These are phyloP conservation scores for Oryza rufipogon DNA, from an alignment of 176 grass and related monocot genomes.

Conservation along the genomic window DNA sequence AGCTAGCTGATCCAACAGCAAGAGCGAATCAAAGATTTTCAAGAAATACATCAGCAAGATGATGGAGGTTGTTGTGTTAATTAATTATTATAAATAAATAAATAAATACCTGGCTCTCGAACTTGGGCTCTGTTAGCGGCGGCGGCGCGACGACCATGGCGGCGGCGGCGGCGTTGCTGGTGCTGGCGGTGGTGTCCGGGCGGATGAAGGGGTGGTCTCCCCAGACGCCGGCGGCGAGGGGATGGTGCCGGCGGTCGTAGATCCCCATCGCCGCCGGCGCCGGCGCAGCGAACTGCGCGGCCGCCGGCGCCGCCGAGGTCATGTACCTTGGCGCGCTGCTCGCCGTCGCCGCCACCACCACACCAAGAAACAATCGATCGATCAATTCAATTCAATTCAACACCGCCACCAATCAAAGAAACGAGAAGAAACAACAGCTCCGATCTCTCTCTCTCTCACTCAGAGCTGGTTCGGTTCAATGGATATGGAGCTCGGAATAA, in stretches of 20 bases:
- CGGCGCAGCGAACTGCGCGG: background rate
- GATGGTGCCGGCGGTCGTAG: slow-evolving; percentile 29
- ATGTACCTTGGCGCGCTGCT: slow-evolving; percentile 20
- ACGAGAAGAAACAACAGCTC: background rate
- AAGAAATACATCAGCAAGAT: no score
- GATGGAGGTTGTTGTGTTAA: background rate
- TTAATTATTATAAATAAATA: no score
- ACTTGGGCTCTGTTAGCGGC: background rate
- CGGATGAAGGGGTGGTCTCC: slow-evolving; percentile 28
- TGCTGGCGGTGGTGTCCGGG: background rate
- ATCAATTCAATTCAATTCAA: background rate
- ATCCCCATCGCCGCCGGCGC: slow-evolving; percentile 40
- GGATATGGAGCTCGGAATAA: background rate
- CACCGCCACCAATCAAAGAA: background rate
- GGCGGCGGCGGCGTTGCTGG: no score
- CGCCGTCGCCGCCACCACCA: background rate
- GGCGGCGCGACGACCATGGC: background rate
- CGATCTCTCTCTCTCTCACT: background rate
- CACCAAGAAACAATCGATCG: background rate
- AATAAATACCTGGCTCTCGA: background rate
- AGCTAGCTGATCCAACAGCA: background rate
- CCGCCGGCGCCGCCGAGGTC: background rate
- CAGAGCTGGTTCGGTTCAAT: background rate
- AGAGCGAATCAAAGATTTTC: background rate
- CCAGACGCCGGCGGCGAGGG: slow-evolving; percentile 12